Evolutionary conservation across 2,329 filamentous ascomycete species (phyloP).

Genomic region (Diaporthe caulivora): DNA sequence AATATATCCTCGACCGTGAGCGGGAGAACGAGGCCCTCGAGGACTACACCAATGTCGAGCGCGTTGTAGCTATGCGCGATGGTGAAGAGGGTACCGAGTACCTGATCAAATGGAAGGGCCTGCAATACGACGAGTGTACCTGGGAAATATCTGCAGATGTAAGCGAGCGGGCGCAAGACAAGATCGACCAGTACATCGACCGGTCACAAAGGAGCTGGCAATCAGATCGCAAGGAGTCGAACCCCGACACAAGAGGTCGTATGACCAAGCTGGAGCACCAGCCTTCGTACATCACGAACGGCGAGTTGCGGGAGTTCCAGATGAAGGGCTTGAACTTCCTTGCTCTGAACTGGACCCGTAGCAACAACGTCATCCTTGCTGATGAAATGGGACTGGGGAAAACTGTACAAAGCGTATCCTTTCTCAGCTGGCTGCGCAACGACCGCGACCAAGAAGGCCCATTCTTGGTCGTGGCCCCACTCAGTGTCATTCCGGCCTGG

Average conservation of each 20-base stretch:
- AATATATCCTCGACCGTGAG: conserved; percentile 95
- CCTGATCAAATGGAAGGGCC: conserved; percentile 95
- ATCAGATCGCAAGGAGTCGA: conserved; percentile 84
- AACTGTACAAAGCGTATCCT: conserved; percentile 96
- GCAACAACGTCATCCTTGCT: conserved; percentile 95
- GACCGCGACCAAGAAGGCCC: conserved; percentile 91
- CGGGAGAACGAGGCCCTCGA: conserved; percentile 88
- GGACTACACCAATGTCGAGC: conserved; percentile 92
- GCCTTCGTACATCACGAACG: conserved; percentile 85
- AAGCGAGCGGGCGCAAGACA: conserved; percentile 82
- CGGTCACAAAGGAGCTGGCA: conserved; percentile 83
- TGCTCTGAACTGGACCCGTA: conserved; percentile 93
- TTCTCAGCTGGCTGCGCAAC: conserved; percentile 96
- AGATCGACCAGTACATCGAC: conserved; percentile 92
- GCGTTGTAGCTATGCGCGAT: conserved; percentile 86
- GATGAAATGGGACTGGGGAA: conserved; percentile 99
- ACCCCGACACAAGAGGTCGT: conserved; percentile 78
- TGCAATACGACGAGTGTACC: conserved; percentile 93
- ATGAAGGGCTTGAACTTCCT: conserved; percentile 95
- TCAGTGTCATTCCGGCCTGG: conserved; percentile 98
- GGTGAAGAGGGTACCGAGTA: conserved; percentile 89
- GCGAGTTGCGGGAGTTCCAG: conserved; percentile 92
- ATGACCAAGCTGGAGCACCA: conserved; percentile 83
- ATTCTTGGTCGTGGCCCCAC: conserved; percentile 95
- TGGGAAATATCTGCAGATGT: conserved; percentile 88